Evolutionary conservation across 257 asterid genomes (phyloP).

Genomic region (Cruciata laevipes): DNA sequence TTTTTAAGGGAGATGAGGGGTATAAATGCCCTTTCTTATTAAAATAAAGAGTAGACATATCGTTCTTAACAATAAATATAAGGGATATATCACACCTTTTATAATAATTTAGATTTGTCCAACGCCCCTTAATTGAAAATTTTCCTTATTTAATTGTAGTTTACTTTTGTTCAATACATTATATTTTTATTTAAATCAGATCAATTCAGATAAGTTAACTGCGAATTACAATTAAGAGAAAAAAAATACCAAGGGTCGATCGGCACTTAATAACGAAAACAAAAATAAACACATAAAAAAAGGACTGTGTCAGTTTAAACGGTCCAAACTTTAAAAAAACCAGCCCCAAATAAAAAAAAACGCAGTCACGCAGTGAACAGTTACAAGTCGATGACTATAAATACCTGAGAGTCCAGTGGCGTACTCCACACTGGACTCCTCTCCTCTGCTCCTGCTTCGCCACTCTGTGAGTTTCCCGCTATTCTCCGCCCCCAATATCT

Average conservation of each 20-base stretch:
- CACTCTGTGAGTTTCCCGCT: slow-evolving; percentile 13
- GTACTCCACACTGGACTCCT: slow-evolving; percentile 8
- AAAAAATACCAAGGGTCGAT: neutral
- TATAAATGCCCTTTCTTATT: too few relatives aligned
- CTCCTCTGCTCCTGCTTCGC: neutral
- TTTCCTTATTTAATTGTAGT: too few relatives aligned
- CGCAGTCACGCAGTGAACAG: slow-evolving; percentile 8
- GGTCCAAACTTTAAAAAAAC: slow-evolving; percentile 8
- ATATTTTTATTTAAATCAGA: too few relatives aligned
- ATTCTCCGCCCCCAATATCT: slow-evolving; percentile 5
- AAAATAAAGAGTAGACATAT: too few relatives aligned
- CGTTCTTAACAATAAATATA: too few relatives aligned
- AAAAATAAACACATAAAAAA: neutral
- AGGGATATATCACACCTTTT: too few relatives aligned
- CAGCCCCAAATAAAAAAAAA: neutral
- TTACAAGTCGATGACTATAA: neutral
- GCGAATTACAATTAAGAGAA: neutral
- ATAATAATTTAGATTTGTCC: too few relatives aligned
- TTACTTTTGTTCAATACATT: too few relatives aligned
- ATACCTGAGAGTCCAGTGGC: neutral
- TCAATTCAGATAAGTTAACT: too few relatives aligned
- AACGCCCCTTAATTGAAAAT: too few relatives aligned
- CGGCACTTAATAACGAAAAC: neutral
- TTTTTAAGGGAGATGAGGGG: too few relatives aligned
- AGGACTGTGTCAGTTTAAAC: neutral